Base-by-base conservation (phyloP, 768 basidiomycete species). In the Suillus subalutaceus region DNA sequence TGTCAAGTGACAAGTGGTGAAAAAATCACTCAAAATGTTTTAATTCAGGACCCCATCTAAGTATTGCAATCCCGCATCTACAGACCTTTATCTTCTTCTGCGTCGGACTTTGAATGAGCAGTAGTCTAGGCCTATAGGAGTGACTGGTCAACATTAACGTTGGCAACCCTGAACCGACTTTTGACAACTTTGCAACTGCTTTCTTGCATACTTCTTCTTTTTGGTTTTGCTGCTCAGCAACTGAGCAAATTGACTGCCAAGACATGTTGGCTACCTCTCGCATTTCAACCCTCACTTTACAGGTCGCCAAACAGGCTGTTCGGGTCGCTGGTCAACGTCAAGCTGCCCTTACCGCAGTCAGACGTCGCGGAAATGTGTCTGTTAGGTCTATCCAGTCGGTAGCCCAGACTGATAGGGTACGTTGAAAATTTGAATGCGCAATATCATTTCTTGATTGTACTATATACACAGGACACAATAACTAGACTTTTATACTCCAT, bases 401-500 rank as follows among this genome's bases (percentile, higher is more conserved):
- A 66, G 88, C 89, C 10, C 91, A 92, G 75, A 90, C 90, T 7
- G 91, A 93, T 80, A 80, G 91, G 72, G 91, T 92, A 70, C 50
- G 85, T 82, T n/a, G 37, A 37, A 37, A n/a, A 6, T 20, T 20
- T 13, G 32, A 18, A 37, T 61, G 13, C 18, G 0, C 35, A 37
- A 62, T 10, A 64, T 40, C 30, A 15, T 23, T 18, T 60, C 26
- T 30, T 60, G 10, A 60, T 13, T 32, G 26, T 43, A 43, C 26
- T 60, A 18, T 30, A 43, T 41, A 23, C 18, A 44, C 72, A 97
- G 96, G 97, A 99, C 74, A 99, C 97, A 2, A 99, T 99, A 72
- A 96, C 94, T 62, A 91, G 97, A 56, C 84, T 99, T 15, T 85
- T 99, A 46, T 98, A 99, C 81, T 98, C 97, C 26, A 91, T 99